Conservation (phyloP, 2,329 filamentous ascomycete species). For the Beauveria sp. region DNA sequence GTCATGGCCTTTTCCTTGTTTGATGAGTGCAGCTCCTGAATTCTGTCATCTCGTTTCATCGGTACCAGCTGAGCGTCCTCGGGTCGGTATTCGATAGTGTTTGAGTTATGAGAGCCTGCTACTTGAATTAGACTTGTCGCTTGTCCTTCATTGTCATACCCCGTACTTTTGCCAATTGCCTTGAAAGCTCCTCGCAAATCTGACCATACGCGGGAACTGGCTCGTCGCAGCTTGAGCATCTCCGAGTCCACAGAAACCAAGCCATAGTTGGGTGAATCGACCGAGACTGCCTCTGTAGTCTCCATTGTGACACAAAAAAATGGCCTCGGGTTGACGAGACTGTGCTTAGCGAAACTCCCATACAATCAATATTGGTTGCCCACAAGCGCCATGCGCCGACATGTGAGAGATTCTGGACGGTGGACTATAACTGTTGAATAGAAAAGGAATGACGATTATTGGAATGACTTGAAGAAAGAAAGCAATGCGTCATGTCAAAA, state of each 20-base stretch:
- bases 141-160: no score
- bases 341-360: background rate
- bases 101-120: slow-evolving; percentile 20
- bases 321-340: no score
- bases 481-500: background rate
- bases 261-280: background rate
- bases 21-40: background rate
- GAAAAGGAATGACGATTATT: slow-evolving; percentile 1
- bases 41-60: slow-evolving; percentile 5
- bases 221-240: slow-evolving; percentile 19
- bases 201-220: slow-evolving; percentile 26
- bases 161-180: slow-evolving; percentile 21
- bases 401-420: background rate
- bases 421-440: background rate
- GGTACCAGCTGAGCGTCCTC: background rate
- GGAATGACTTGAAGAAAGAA: background rate
- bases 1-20: slow-evolving; percentile 15
- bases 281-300: background rate
- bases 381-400: background rate
- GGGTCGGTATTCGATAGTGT: slow-evolving; percentile 10
- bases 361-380: background rate
- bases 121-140: background rate
- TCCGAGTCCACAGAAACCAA: background rate
- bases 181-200: slow-evolving; percentile 28
- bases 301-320: background rate